These are phyloP conservation scores for Yarrowia porcina DNA, from an alignment of 805 yeast species.

Conservation along the genomic window DNA sequence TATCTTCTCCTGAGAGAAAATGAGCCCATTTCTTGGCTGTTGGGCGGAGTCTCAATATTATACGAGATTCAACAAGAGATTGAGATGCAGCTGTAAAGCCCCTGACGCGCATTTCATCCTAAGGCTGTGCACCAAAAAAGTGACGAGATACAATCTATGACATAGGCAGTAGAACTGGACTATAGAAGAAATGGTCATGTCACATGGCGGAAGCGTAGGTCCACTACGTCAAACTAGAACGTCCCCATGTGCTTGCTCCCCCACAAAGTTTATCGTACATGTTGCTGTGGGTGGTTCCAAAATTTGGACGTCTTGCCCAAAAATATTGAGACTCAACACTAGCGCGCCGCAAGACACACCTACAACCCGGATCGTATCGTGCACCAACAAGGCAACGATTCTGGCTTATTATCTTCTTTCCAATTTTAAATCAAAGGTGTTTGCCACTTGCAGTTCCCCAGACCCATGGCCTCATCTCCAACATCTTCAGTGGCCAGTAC, in stretches of 20 bases:
- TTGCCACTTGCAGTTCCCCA: background rate
- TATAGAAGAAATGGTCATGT: background rate
- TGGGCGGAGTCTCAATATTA: background rate
- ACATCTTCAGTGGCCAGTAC: constrained; percentile 1
- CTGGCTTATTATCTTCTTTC: background rate
- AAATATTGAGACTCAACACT: background rate
- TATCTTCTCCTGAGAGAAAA: no score
- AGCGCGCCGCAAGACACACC: background rate
- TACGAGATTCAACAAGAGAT: background rate
- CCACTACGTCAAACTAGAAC: background rate
- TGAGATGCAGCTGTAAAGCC: background rate
- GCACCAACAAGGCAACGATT: background rate
- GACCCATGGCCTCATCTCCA: background rate
- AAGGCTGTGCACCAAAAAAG: no score
- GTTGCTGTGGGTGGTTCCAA: constrained; percentile 2
- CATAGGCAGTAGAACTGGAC: background rate
- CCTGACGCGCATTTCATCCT: background rate
- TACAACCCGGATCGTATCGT: background rate
- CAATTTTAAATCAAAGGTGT: background rate
- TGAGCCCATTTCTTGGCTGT: background rate
- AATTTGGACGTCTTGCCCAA: background rate
- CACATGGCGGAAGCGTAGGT: background rate
- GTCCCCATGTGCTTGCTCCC: constrained; percentile 6
- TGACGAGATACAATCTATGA: no score
- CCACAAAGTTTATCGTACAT: constrained; percentile 23